A percentile compares a stretch with the other conserved stretches of the same genome.
Evolutionary conservation across 176 grass and related monocot species (phyloP).

Genomic region (Poa annua): DNA sequence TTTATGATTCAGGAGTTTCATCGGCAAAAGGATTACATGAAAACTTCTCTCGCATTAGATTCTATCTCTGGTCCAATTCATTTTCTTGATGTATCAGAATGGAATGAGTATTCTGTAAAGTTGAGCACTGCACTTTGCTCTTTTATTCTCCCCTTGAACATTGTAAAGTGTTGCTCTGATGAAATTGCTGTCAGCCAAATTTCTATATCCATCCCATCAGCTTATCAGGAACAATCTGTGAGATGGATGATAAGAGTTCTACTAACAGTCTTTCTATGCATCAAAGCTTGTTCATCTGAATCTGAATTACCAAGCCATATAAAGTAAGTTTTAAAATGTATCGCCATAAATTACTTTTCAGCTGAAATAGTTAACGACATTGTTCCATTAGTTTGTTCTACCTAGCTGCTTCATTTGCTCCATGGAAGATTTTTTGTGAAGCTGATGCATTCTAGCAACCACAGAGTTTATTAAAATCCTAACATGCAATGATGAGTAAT

Average conservation of each 20-base stretch:
- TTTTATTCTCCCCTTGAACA: slow-evolving; percentile 74
- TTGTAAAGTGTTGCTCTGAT: slow-evolving; percentile 50
- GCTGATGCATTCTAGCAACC: slow-evolving; percentile 2
- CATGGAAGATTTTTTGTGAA: slow-evolving; percentile 16
- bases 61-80: slow-evolving; percentile 39
- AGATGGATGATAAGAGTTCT: slow-evolving; percentile 89
- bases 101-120: slow-evolving; percentile 75
- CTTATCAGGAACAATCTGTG: slow-evolving; percentile 81
- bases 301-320: slow-evolving; percentile 68
- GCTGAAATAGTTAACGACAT: not conserved
- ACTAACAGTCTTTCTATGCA: slow-evolving; percentile 78
- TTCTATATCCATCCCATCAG: slow-evolving; percentile 58
- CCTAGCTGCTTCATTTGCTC: slow-evolving; percentile 22
- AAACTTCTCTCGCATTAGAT: slow-evolving; percentile 39
- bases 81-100: slow-evolving; percentile 66
- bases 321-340: slow-evolving; percentile 56
- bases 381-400: slow-evolving; percentile 7
- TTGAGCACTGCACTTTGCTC: slow-evolving; percentile 80
- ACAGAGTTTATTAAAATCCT: slow-evolving; percentile 15
- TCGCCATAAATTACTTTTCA: slow-evolving; percentile 5
- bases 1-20: slow-evolving; percentile 76
- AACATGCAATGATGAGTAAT: not conserved
- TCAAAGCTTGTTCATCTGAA: slow-evolving; percentile 69
- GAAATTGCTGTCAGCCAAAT: slow-evolving; percentile 59
- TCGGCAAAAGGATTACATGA: slow-evolving; percentile 37